Conservation (phyloP, 2,329 filamentous ascomycete genomes). For the Stagonosporopsis tanaceti region DNA sequence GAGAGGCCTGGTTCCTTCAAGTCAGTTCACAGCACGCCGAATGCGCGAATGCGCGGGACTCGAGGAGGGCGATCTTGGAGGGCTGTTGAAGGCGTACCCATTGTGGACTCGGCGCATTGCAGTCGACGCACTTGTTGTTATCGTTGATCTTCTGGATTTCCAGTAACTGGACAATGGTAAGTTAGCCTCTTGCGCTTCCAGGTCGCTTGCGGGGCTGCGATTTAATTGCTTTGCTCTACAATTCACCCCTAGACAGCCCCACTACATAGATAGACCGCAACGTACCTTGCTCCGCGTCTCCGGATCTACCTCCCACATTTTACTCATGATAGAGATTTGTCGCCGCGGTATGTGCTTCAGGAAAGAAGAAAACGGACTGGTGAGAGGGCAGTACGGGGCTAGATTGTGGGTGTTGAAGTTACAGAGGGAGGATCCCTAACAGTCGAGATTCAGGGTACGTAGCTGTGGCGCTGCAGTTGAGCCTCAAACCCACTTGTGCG, state of each 20-base stretch:
- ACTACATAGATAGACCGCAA: slow-evolving; percentile 12
- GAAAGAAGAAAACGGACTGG: not conserved
- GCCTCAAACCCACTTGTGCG: slow-evolving; percentile 12
- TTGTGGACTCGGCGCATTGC: slow-evolving; percentile 93
- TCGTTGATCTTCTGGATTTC: slow-evolving; percentile 88
- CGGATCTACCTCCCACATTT: slow-evolving; percentile 99
- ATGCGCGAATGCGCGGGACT: slow-evolving; percentile 13
- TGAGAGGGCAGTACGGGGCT: slow-evolving; percentile 6
- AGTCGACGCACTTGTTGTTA: slow-evolving; percentile 94
- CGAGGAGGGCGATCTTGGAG: not conserved
- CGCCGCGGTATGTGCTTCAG: slow-evolving; percentile 2
- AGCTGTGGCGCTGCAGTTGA: slow-evolving; percentile 18
- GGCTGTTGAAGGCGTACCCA: slow-evolving; percentile 70
- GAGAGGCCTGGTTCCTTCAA: slow-evolving; percentile 65
- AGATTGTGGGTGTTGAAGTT: slow-evolving; percentile 10
- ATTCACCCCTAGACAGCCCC: slow-evolving; percentile 20
- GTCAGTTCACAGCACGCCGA: slow-evolving; percentile 26
- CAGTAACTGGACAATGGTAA: slow-evolving; percentile 69
- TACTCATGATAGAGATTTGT: slow-evolving; percentile 57
- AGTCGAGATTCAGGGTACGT: slow-evolving; percentile 15
- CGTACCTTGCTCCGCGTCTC: slow-evolving; percentile 93
- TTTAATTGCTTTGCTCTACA: not conserved
- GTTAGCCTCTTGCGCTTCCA: slow-evolving; percentile 23
- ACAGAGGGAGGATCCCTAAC: slow-evolving; percentile 14
- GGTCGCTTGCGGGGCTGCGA: not conserved